Evolutionary conservation across 225 moss, liverwort and hornwort genomes (phyloP).

Genomic region (Straminergon stramineum): DNA sequence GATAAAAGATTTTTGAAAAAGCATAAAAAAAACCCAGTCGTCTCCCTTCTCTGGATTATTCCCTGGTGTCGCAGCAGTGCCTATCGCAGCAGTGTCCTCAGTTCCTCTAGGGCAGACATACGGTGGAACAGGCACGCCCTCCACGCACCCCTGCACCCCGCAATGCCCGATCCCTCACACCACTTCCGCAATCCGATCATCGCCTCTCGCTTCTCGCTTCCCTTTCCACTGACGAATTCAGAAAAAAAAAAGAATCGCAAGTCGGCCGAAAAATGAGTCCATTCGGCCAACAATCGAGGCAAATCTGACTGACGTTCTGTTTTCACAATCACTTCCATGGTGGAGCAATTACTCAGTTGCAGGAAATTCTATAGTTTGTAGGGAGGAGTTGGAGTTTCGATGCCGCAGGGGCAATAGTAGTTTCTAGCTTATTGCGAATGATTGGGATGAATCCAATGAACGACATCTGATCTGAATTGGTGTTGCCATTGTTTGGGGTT

Average conservation of each 20-base stretch:
- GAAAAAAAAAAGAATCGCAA: no score
- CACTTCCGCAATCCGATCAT: not conserved
- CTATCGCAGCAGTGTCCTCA: not conserved
- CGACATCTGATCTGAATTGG: not conserved
- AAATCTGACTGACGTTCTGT: not conserved
- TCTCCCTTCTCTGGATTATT: not conserved
- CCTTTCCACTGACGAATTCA: not conserved
- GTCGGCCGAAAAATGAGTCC: not conserved
- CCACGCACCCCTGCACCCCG: not conserved
- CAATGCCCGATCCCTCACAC: not conserved
- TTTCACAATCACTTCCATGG: not conserved
- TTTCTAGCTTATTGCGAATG: not conserved
- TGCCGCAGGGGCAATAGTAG: not conserved
- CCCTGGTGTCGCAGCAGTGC: not conserved
- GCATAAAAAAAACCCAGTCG: not conserved
- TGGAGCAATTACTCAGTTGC: not conserved
- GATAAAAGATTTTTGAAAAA: not conserved
- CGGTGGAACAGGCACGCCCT: slow-evolving; percentile 4
- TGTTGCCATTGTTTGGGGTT: not conserved
- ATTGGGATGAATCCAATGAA: not conserved
- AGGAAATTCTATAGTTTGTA: no score
- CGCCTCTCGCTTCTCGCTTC: not conserved
- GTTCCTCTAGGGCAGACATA: not conserved
- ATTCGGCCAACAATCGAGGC: not conserved
- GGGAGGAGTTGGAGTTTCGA: not conserved